These are phyloP conservation scores for Manihot esculenta DNA, from an alignment of 441 rosid genomes.

Conservation along the genomic window DNA sequence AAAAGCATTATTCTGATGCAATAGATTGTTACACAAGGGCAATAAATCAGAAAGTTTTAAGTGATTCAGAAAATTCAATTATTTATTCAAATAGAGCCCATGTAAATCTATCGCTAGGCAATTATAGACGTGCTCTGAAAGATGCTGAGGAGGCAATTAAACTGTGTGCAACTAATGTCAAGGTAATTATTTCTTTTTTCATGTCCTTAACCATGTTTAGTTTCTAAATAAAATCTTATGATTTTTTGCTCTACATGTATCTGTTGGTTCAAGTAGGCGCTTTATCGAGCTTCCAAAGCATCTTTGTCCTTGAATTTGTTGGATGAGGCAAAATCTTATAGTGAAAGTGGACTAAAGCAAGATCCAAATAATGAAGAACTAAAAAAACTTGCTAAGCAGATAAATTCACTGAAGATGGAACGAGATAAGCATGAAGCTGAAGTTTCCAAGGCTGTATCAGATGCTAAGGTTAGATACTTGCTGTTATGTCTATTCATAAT, in stretches of 20 bases:
- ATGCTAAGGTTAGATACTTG: slow-evolving; percentile 68
- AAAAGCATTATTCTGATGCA: slow-evolving; percentile 76
- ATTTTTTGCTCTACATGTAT: not conserved
- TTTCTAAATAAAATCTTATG: not conserved
- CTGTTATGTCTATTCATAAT: slow-evolving; percentile 1
- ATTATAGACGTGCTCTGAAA: slow-evolving; percentile 63
- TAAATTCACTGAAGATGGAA: slow-evolving; percentile 58
- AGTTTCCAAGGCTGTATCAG: slow-evolving; percentile 53
- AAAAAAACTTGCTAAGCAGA: slow-evolving; percentile 55
- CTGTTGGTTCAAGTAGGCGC: slow-evolving; percentile 39
- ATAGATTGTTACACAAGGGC: slow-evolving; percentile 81
- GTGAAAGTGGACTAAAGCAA: slow-evolving; percentile 53
- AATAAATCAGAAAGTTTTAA: slow-evolving; percentile 63
- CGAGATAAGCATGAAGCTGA: slow-evolving; percentile 51
- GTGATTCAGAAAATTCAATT: slow-evolving; percentile 57
- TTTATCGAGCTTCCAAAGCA: slow-evolving; percentile 91
- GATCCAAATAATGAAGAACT: slow-evolving; percentile 72
- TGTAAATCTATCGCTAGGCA: slow-evolving; percentile 77
- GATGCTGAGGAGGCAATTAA: slow-evolving; percentile 78
- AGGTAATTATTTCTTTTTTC: slow-evolving; percentile 39
- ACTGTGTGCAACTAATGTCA: slow-evolving; percentile 52
- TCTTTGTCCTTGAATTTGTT: slow-evolving; percentile 59
- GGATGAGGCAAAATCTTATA: slow-evolving; percentile 55
- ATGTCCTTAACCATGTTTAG: not conserved
- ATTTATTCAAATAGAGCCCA: slow-evolving; percentile 83